Evolutionary conservation across 495 filamentous ascomycete species (phyloP), one percentile per base, ranked within the genome.

Genomic region (Daldinia vernicosa): DNA sequence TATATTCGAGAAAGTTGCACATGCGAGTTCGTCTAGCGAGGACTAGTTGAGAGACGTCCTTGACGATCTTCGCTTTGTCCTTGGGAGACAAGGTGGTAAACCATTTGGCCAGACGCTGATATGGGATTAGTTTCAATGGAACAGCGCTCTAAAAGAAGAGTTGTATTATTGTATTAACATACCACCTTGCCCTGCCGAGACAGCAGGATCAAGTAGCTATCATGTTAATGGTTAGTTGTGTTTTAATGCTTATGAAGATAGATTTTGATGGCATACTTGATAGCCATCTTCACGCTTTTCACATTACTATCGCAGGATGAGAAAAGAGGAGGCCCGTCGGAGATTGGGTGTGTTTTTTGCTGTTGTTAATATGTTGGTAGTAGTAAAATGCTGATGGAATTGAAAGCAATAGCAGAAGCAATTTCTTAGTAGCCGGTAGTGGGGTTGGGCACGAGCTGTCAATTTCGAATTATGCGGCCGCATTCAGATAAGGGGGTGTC

Each of bases 1-100:
- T 99, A 81, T 99, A 99, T 75, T 99, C 95, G 45, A 99, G 89
- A 81, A 99, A 99, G 81, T 99, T 99, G 87, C 95, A 99, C 95
- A 99, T 99, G 70, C 94, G 92, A 56, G 95, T 97, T 75, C 95
- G 86, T 71, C 95, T 88, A 43, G 96, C 95, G 59, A 99, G 89
- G 66, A 99, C 96, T 12, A 99, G 91, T 80, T 98, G 95, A 69
- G 95, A 94, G 79, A 98, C 95, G 88, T 99, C 96, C 82, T 98
- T 98, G 87, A 99, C 91, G 77, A 98, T 97, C 86, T 99, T 99
- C 79, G 95, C 94, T 84, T 98, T 99, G 79, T 99, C 95, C 84
- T 92, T 98, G 60, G 95, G 95, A 35, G 95, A 97, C 72, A 98
- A 87, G 40, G 95, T 99, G 47, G 95, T 97, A 85, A 98, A 99